Evolutionary conservation across 495 filamentous ascomycete genomes (phyloP).

Genomic region (Cudoniella acicularis): DNA sequence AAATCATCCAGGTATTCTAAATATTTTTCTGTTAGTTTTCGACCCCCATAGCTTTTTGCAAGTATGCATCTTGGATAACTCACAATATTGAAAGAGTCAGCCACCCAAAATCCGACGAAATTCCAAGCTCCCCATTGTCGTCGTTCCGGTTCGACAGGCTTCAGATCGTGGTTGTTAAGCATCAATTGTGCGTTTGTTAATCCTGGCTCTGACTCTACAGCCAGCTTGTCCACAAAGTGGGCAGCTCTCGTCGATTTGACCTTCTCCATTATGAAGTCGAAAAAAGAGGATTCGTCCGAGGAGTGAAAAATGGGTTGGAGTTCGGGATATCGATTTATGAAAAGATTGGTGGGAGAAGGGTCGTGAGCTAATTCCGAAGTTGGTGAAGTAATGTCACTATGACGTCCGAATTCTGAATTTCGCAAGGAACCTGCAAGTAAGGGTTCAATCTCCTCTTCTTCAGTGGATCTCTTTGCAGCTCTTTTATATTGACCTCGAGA

Average conservation of each 20-base stretch:
- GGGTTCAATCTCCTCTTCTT: conserved; percentile 12
- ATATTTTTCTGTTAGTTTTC: conserved; percentile 17
- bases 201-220: conserved; percentile 71
- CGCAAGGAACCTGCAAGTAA: conserved; percentile 12
- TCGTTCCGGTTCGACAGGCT: conserved; percentile 80
- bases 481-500: neutral
- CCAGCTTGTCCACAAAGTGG: conserved; percentile 51
- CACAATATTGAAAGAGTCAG: conserved; percentile 91
- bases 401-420: neutral
- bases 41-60: too few relatives aligned
- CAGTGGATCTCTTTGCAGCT: neutral
- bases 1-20: conserved; percentile 96
- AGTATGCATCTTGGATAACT: conserved; percentile 25
- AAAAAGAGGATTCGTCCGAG: conserved; percentile 20
- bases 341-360: neutral
- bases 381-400: neutral
- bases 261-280: conserved; percentile 27
- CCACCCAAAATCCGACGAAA: conserved; percentile 89
- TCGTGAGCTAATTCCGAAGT: neutral
- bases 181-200: conserved; percentile 82
- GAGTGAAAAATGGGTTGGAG: conserved; percentile 11
- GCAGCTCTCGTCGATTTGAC: conserved; percentile 18
- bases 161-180: conserved; percentile 87
- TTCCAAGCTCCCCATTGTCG: conserved; percentile 88
- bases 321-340: neutral